Base-by-base conservation (phyloP, 371 early-diverging fungal genomes). In the Dichotomocladium elegans region DNA sequence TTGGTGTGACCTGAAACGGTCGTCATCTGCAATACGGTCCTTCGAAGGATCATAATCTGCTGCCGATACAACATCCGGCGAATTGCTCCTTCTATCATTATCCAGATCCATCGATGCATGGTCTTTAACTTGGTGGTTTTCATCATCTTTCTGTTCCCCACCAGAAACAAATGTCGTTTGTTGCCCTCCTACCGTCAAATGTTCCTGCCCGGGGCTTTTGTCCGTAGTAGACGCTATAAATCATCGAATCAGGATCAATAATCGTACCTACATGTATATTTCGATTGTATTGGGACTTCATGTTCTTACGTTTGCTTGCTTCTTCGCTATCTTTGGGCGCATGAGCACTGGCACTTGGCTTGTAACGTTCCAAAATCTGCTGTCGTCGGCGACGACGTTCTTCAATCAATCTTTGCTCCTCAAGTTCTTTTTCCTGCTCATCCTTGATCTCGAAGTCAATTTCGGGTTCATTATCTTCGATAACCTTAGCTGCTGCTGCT, bases 1-100 rank as follows among this genome's bases (percentile, higher is more conserved):
- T 7, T 28, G 28, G 15, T 41, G 49, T 30, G 62, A 63, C 43
- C 44, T 59, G 24, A 48, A 62, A 26, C 60, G 63, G 44, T 63
- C 64, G 46, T 72, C 66, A 35, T 75, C 80, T 19, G 65, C 62
- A 24, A 70, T 71, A 15, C 75, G 61, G 46, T 79, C 82, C 45
- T 63, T 53, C 1, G 69, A 67, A 24, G 91, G 91, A 59, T 90
- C 85, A 57, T 90, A 89, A 66, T 89, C 89, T 28, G 87, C 88
- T 26, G 89, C 89, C 29, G 83, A 84, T 22, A 87, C 55, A 57
- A 57, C 53, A 41, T 64, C 69, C 44, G 68, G 80, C 55, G 72
- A 74, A 46, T 74, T 73, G 58, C 51, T 66, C 26, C 48, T 51
- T 55, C 9, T 29, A 17, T 19, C 48, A 22, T 15, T 26, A 14